Evolutionary conservation across 2,329 filamentous ascomycete genomes (phyloP).

Genomic region (Talaromyces sp.): DNA sequence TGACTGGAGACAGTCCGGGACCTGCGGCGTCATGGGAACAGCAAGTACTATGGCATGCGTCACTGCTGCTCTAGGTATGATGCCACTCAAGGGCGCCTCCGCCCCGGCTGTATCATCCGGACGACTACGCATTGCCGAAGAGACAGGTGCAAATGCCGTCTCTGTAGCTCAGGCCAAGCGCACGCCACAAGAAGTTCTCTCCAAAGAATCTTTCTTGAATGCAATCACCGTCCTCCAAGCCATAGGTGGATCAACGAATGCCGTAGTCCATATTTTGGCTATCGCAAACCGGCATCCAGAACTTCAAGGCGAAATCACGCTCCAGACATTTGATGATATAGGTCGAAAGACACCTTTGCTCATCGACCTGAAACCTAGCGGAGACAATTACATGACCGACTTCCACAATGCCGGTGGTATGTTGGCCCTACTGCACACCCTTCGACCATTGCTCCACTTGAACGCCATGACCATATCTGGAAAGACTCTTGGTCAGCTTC

Average conservation of each 20-base stretch:
- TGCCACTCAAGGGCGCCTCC: slow-evolving; percentile 49
- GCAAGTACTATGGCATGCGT: slow-evolving; percentile 56
- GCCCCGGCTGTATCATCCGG: slow-evolving; percentile 52
- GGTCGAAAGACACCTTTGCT: slow-evolving; percentile 45
- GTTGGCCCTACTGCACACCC: slow-evolving; percentile 43
- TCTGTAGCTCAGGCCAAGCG: slow-evolving; percentile 34
- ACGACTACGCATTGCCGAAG: slow-evolving; percentile 50
- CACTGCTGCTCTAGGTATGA: slow-evolving; percentile 49
- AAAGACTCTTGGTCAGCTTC: slow-evolving; percentile 43
- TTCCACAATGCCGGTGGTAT: slow-evolving; percentile 53
- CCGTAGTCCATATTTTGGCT: slow-evolving; percentile 52
- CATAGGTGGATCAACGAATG: slow-evolving; percentile 55
- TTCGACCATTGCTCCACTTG: slow-evolving; percentile 44
- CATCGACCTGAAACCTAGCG: slow-evolving; percentile 51
- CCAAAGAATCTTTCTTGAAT: slow-evolving; percentile 48
- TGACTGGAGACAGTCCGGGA: slow-evolving; percentile 33
- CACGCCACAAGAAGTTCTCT: slow-evolving; percentile 43
- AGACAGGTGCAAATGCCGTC: slow-evolving; percentile 49
- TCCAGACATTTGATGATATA: slow-evolving; percentile 46
- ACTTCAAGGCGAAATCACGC: slow-evolving; percentile 41
- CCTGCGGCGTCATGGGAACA: slow-evolving; percentile 56
- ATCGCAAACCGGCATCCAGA: slow-evolving; percentile 51
- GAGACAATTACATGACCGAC: slow-evolving; percentile 53
- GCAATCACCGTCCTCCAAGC: slow-evolving; percentile 51
- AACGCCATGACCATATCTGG: slow-evolving; percentile 45